Conservation (phyloP, 768 basidiomycete genomes). For the Rhodocollybia butyracea region DNA sequence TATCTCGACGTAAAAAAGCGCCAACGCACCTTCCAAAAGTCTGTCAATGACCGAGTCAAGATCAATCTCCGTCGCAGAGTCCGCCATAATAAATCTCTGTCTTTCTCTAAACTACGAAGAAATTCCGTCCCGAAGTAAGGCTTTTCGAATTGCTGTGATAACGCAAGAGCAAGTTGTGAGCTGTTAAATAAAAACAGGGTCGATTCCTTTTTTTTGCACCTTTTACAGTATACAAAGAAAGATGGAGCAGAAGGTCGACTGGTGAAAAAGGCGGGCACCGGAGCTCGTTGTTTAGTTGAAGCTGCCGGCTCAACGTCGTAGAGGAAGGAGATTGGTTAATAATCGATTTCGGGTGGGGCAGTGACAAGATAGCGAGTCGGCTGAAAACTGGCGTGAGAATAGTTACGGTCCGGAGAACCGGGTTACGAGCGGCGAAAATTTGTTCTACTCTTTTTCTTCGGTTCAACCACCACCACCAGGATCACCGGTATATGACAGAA, state of each 20-base stretch:
- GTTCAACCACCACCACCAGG: too few species aligned
- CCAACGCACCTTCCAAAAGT: slow-evolving; percentile 86
- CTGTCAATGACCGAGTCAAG: slow-evolving; percentile 99
- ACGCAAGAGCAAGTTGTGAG: too few species aligned
- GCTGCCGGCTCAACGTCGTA: slow-evolving; percentile 27
- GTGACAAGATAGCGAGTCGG: slow-evolving; percentile 39
- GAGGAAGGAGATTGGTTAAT: slow-evolving; percentile 22
- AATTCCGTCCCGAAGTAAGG: not conserved
- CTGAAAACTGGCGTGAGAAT: slow-evolving; percentile 45
- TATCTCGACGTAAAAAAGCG: too few species aligned
- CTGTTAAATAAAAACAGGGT: too few species aligned
- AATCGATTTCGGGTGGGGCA: slow-evolving; percentile 48
- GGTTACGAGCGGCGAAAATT: too few species aligned
- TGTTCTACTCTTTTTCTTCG: too few species aligned
- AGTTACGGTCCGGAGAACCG: not conserved
- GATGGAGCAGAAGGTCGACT: not conserved
- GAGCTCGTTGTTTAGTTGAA: slow-evolving; percentile 13
- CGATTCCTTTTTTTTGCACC: not conserved
- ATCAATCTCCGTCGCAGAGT: slow-evolving; percentile 90
- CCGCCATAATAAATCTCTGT: slow-evolving; percentile 52
- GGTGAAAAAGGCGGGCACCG: slow-evolving; percentile 1
- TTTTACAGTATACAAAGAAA: slow-evolving; percentile 4
- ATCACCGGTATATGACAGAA: too few species aligned
- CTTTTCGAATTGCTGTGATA: too few species aligned
- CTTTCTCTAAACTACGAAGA: not conserved